Evolutionary conservation across 202 grass and related monocot genomes (phyloP), one percentile per base, ranked within the genome.

Genomic region (Zoysia matrella): DNA sequence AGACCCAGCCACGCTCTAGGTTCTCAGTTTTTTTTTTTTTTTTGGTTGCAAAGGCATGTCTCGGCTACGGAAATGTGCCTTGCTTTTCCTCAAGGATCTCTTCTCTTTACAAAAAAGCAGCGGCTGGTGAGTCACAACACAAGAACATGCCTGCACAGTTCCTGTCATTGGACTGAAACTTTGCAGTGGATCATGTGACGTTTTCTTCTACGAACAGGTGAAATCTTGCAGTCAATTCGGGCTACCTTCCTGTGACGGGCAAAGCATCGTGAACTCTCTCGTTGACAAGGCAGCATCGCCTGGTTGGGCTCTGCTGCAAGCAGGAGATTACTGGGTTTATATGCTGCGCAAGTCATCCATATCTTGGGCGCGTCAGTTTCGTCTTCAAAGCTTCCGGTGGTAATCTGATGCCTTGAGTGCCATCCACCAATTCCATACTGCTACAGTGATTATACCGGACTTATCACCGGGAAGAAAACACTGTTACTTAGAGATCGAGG

Each of bases 261-360:
- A 73, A 79, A 69, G 69, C 6, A 80, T 84, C 70, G 13, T 3
- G 48, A 7, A 82, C 53, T 8, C 2, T n/a, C 40, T 36, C 56
- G 42, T 71, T 60, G 40, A 3, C 66, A 71, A 71, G 56, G 43
- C 67, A 71, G 55, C 69, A 50, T 36, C 69, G 47, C 12, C 30
- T 61, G 4, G 58, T 71, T 73, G 15, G 15, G 51, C 58, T 72
- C 58, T 70, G 55, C 14, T 45, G 56, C 49, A 71, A 71, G 50
- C 42, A 60, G 58, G 52, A 60, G 49, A 70, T 67, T 74, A 67
- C 6, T 14, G 8, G 44, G 11, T 73, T 16, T 55, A 13, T 54
- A 16, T 44, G 72, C 4, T 43, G 44, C 41, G 67, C 67, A 82
- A 86, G 78, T 69, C 47, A 84, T 88, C 64, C 81, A 79, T 88